phyloP scores from a whole-genome alignment of 306 rosid genomes.

The Alnus rubra region DNA sequence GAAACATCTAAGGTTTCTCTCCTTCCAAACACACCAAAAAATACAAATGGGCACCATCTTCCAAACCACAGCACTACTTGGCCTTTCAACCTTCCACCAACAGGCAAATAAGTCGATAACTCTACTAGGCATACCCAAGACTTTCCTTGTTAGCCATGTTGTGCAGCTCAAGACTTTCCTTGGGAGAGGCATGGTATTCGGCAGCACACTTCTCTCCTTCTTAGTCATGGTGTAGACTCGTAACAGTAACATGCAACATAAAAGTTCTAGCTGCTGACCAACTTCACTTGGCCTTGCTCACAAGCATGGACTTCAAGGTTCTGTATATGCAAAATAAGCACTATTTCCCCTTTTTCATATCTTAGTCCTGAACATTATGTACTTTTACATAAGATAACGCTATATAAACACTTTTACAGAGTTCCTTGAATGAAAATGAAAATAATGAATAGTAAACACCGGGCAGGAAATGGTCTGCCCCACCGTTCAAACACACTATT shows the following conservation, averaged over 20 bases:
- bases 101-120: too few relatives aligned
- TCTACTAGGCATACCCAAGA: too few relatives aligned
- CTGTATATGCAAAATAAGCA: background rate
- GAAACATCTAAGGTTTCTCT: too few relatives aligned
- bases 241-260: background rate
- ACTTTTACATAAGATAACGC: background rate
- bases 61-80: too few relatives aligned
- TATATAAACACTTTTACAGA: background rate
- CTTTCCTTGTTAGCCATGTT: too few relatives aligned
- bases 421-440: background rate
- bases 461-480: background rate
- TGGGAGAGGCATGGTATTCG: too few relatives aligned
- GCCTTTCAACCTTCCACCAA: too few relatives aligned
- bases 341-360: background rate
- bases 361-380: background rate
- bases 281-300: conserved; percentile 2
- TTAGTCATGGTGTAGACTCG: too few relatives aligned
- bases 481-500: background rate
- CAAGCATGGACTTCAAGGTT: background rate
- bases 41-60: too few relatives aligned
- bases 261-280: background rate
- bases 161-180: too few relatives aligned
- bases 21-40: too few relatives aligned
- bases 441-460: background rate
- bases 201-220: too few relatives aligned